phyloP scores from a whole-genome alignment of 148 eudicot species.

The Talinum fruticosum region DNA sequence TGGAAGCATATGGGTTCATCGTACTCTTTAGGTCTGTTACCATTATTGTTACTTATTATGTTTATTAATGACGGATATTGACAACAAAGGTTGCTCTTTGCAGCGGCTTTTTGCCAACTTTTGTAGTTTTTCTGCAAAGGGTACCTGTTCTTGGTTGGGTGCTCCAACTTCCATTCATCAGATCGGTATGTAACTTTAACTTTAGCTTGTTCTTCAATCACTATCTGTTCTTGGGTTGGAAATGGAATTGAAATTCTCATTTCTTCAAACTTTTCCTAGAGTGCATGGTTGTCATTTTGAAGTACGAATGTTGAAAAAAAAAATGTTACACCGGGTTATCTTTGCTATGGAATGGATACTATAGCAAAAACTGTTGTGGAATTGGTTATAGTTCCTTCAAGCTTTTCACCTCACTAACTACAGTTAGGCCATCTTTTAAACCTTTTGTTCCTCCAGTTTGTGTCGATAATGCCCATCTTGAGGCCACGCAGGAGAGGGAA shows the following conservation, averaged over 20 bases:
- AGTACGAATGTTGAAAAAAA: not conserved
- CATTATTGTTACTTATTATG: constrained; percentile 14
- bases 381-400: not conserved
- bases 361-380: not conserved
- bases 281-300: not conserved
- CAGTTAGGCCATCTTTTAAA: not conserved
- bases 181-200: constrained; percentile 72
- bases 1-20: constrained; percentile 88
- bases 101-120: constrained; percentile 98
- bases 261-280: not conserved
- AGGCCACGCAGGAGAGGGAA: not conserved
- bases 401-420: not conserved
- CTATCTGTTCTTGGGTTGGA: not conserved
- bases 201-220: not conserved
- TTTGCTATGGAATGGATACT: constrained; percentile 7
- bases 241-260: not conserved
- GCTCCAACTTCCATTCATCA: constrained; percentile 74
- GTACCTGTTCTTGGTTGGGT: constrained; percentile 94
- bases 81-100: constrained; percentile 14
- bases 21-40: constrained; percentile 81
- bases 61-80: constrained; percentile 10
- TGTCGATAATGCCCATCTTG: not conserved
- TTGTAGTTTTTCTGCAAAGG: constrained; percentile 80
- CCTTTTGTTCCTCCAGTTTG: not conserved
- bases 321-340: not conserved